A percentile compares a stretch with the other conserved stretches of the same genome.
Conservation (phyloP, 371 early-diverging fungal species). For the Apophysomyces variabilis region DNA sequence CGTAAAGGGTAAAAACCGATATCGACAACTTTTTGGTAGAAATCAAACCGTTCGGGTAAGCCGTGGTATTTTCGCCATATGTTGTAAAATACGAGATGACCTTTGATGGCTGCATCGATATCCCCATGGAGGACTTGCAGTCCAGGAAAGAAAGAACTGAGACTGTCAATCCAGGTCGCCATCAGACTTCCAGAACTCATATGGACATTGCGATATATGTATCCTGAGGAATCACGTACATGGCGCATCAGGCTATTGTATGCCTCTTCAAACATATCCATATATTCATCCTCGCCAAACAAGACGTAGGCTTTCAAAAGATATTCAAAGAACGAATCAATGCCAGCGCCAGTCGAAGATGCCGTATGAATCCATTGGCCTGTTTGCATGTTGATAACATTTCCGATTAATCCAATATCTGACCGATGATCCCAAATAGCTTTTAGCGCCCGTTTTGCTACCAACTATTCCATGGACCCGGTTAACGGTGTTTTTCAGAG, state of each 20-base stretch:
- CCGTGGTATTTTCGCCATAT: conserved; percentile 86
- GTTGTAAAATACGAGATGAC: conserved; percentile 81
- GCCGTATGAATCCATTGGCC: conserved; percentile 75
- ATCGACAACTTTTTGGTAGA: conserved; percentile 60
- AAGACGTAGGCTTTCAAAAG: conserved; percentile 87
- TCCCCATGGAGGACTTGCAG: conserved; percentile 86
- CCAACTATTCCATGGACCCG: conserved; percentile 37
- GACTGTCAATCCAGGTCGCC: conserved; percentile 87
- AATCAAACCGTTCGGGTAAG: conserved; percentile 89
- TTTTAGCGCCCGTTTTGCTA: conserved; percentile 73
- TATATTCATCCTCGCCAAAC: conserved; percentile 81
- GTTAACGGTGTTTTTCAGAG: background rate
- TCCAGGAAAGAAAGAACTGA: conserved; percentile 94
- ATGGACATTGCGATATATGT: conserved; percentile 86
- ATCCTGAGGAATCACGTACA: conserved; percentile 73
- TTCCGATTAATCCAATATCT: conserved; percentile 79
- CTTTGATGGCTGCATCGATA: conserved; percentile 77
- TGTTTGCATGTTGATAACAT: conserved; percentile 75
- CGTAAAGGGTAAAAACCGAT: conserved; percentile 84
- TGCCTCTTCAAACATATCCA: conserved; percentile 80
- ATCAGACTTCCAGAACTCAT: conserved; percentile 71
- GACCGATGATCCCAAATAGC: conserved; percentile 83
- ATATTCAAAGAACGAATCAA: conserved; percentile 95
- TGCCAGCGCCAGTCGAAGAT: conserved; percentile 89
- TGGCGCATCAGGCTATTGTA: conserved; percentile 72